A percentile compares a stretch with the other conserved stretches of the same genome.
Conservation (phyloP, 441 rosid species). For the Kokia cookei region DNA sequence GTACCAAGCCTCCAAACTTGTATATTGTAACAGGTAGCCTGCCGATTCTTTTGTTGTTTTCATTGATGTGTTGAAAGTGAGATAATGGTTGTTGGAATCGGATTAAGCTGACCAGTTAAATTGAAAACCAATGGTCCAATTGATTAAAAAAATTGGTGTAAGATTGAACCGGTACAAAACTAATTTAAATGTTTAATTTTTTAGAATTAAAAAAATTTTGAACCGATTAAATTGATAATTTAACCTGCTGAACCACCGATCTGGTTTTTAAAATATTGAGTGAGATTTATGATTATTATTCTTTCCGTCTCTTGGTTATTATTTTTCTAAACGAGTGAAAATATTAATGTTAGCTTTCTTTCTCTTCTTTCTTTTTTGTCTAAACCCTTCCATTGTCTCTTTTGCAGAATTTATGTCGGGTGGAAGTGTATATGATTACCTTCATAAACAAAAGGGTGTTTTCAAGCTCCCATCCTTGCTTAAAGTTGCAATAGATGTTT, state of each 20-base stretch:
- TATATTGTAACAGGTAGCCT: conserved; percentile 62
- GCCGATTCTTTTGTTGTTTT: conserved; percentile 6
- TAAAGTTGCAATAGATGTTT: conserved; percentile 65
- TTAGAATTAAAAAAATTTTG: too few relatives aligned
- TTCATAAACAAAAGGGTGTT: conserved; percentile 62
- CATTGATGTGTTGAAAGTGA: not conserved
- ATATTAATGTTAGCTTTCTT: not conserved
- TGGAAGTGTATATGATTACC: conserved; percentile 77
- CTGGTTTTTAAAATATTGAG: too few relatives aligned
- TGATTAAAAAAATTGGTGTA: too few relatives aligned
- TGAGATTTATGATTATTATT: not conserved
- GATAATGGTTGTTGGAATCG: too few relatives aligned
- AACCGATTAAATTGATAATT: too few relatives aligned
- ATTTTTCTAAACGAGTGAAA: not conserved
- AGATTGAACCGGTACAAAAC: too few relatives aligned
- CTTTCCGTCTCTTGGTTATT: not conserved
- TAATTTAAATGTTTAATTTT: too few relatives aligned
- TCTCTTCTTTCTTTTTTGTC: conserved; percentile 1
- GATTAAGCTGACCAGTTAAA: too few relatives aligned
- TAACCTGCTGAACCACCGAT: too few relatives aligned
- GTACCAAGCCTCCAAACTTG: conserved; percentile 68
- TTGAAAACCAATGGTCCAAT: too few relatives aligned
- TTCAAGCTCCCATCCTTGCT: conserved; percentile 66
- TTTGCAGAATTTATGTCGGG: conserved; percentile 58
- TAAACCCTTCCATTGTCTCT: not conserved